Evolutionary conservation across 768 basidiomycete species (phyloP).

Genomic region (Rhodotorula toruloides): DNA sequence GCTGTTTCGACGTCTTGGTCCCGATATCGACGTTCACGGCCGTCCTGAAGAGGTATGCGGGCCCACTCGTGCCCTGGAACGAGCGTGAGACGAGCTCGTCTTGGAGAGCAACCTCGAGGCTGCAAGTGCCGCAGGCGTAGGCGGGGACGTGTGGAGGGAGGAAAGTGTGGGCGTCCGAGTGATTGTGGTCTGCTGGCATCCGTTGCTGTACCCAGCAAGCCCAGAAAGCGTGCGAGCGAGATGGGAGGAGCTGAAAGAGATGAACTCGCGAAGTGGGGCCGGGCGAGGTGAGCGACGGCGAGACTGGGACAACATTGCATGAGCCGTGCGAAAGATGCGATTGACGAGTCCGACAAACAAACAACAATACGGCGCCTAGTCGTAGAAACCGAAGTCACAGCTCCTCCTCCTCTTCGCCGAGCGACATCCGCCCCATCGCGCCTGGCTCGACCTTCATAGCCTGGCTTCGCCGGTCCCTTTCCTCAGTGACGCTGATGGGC

Average conservation of each 20-base stretch:
- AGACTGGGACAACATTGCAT: no score
- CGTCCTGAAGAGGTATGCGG: constrained; percentile 16
- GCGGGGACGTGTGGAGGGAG: constrained; percentile 18
- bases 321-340: no score
- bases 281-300: no score
- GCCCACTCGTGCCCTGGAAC: constrained; percentile 17
- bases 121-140: constrained; percentile 16
- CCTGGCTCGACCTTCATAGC: constrained; percentile 4
- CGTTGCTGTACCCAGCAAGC: background rate
- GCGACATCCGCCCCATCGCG: constrained; percentile 19
- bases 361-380: no score
- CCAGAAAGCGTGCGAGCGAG: no score
- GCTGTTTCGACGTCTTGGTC: background rate
- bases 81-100: constrained; percentile 29
- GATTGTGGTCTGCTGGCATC: background rate
- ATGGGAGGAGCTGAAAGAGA: no score
- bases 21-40: constrained; percentile 17
- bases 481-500: background rate
- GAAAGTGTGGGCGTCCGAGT: constrained; percentile 5
- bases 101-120: constrained; percentile 19
- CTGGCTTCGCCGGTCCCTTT: background rate
- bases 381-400: background rate
- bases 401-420: constrained; percentile 16
- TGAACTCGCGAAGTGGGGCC: no score
- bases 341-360: no score